These are phyloP conservation scores for Myxozyma lipomycoides DNA, from an alignment of 805 yeast genomes.

Conservation along the genomic window DNA sequence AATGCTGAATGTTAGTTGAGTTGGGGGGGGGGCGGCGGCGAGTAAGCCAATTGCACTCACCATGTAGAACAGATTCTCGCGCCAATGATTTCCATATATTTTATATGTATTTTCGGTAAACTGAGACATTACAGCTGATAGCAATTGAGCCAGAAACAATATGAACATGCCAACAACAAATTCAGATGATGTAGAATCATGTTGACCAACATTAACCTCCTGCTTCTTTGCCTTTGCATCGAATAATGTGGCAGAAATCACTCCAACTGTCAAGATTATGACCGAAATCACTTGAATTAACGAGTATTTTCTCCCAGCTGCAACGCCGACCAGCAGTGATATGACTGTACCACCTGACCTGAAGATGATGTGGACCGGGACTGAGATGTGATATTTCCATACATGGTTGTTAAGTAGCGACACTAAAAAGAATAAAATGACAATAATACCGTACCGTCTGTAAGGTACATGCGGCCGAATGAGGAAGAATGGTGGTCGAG, in stretches of 20 bases:
- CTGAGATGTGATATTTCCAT: conserved; percentile 53
- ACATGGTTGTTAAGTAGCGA: conserved; percentile 57
- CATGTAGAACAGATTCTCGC: conserved; percentile 57
- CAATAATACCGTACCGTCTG: conserved; percentile 44
- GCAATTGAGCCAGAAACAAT: conserved; percentile 46
- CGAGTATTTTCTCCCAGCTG: conserved; percentile 46
- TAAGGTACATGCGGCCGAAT: conserved; percentile 37
- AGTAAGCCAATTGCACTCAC: conserved; percentile 49
- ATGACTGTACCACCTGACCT: conserved; percentile 61
- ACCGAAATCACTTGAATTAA: conserved; percentile 49
- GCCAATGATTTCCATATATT: conserved; percentile 58
- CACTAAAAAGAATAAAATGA: conserved; percentile 48
- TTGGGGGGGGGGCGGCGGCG: conserved; percentile 52
- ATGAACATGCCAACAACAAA: conserved; percentile 42
- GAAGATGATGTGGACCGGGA: conserved; percentile 64
- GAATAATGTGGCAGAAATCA: conserved; percentile 42
- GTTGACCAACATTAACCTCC: conserved; percentile 9
- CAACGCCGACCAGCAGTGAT: conserved; percentile 54
- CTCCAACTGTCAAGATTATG: conserved; percentile 52
- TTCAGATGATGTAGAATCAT: conserved; percentile 29
- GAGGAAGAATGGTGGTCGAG: conserved; percentile 35
- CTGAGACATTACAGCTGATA: conserved; percentile 57
- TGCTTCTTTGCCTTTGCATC: conserved; percentile 19
- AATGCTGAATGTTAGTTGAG: conserved; percentile 28
- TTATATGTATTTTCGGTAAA: conserved; percentile 51